Percentiles rank a stretch among this genome's conserved stretches.
These are phyloP conservation scores for Hibiscus trionum DNA, from an alignment of 345 rosid genomes.

Conservation along the genomic window DNA sequence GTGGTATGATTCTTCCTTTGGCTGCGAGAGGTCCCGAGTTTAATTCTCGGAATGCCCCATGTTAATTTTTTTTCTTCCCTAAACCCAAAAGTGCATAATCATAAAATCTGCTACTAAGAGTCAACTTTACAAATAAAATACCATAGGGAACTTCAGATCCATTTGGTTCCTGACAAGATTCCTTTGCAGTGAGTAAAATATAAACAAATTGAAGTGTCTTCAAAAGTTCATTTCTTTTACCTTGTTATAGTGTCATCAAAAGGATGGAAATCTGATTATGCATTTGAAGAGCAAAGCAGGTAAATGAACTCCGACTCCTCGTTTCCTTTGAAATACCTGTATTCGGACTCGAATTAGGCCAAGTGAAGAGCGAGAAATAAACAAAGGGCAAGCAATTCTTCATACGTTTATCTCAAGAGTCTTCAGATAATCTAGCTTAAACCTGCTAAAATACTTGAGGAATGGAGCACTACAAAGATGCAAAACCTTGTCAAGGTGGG, in stretches of 20 bases:
- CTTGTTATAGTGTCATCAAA: too few species aligned
- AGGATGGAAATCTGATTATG: too few species aligned
- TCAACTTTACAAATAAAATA: background rate
- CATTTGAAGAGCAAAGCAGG: background rate
- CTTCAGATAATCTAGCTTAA: background rate
- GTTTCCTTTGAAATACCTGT: too few species aligned
- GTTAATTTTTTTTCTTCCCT: background rate
- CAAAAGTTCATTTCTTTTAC: too few species aligned
- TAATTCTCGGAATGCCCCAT: conserved; percentile 53
- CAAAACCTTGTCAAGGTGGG: too few species aligned
- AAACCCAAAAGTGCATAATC: background rate
- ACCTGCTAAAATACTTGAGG: background rate
- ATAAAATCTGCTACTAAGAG: background rate
- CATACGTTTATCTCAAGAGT: background rate
- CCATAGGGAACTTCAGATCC: background rate
- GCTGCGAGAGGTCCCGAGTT: conserved; percentile 86
- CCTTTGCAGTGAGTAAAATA: background rate
- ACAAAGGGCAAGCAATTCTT: background rate
- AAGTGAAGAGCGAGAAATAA: background rate
- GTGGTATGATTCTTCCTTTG: conserved; percentile 82
- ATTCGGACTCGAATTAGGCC: background rate
- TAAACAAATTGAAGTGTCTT: background rate
- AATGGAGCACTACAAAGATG: too few species aligned
- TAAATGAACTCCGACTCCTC: background rate
- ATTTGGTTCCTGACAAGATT: background rate